A percentile compares a stretch with the other conserved stretches of the same genome.
phyloP scores from a whole-genome alignment of 139 green algal genomes.

The Micractinium sp. region DNA sequence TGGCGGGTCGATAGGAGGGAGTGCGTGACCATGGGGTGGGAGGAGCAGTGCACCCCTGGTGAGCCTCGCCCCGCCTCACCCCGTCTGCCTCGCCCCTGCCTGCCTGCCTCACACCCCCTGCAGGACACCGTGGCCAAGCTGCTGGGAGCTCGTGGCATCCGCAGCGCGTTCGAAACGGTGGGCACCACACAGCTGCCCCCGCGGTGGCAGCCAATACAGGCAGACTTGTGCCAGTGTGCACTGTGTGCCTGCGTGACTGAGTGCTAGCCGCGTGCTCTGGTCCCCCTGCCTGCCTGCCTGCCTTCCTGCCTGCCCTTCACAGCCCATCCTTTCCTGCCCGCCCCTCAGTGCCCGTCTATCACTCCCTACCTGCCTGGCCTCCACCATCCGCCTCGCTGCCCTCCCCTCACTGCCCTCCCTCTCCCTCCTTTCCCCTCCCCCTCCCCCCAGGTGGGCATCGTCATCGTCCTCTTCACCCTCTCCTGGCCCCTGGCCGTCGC shows the following conservation, averaged over 20 bases:
- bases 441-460: not conserved
- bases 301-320: not conserved
- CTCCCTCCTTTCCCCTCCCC: not conserved
- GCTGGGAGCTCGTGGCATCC: slow-evolving; percentile 40
- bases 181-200: slow-evolving; percentile 33
- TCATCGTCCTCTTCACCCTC: slow-evolving; percentile 14
- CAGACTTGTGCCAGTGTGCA: too few relatives aligned
- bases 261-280: too few relatives aligned
- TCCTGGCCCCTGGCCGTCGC: slow-evolving; percentile 31
- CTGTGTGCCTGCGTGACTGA: too few relatives aligned
- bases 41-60: too few relatives aligned
- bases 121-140: slow-evolving; percentile 51
- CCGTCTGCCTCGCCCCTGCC: not conserved
- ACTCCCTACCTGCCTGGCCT: not conserved
- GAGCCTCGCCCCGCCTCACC: too few relatives aligned
- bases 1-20: too few relatives aligned
- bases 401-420: too few relatives aligned
- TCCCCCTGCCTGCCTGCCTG: not conserved
- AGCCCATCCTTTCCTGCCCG: too few relatives aligned
- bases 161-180: slow-evolving; percentile 41
- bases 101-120: not conserved
- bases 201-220: too few relatives aligned
- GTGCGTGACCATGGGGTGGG: too few relatives aligned
- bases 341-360: too few relatives aligned
- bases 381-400: not conserved